Evolutionary conservation across 345 rosid genomes (phyloP).

Genomic region (Acer negundo): DNA sequence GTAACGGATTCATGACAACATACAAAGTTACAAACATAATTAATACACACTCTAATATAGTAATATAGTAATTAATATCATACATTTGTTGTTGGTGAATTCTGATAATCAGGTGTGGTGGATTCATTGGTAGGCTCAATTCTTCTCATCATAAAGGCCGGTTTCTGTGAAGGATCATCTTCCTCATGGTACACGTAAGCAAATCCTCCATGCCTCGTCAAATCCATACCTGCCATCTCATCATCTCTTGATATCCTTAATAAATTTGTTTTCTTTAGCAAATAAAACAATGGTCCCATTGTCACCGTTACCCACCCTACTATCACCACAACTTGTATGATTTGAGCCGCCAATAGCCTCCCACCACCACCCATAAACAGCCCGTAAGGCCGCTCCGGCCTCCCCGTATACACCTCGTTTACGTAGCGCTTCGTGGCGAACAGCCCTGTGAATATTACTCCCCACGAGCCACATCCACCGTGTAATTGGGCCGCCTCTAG

Average conservation of each 20-base stretch:
- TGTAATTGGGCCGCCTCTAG: constrained; percentile 80
- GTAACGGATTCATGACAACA: no score
- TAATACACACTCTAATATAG: no score
- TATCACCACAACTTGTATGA: constrained; percentile 58
- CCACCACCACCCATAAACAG: constrained; percentile 81
- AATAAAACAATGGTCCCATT: constrained; percentile 68
- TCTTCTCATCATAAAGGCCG: constrained; percentile 22
- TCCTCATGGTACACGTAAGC: constrained; percentile 76
- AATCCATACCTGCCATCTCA: constrained; percentile 83
- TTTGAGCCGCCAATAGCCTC: constrained; percentile 65
- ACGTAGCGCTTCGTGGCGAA: constrained; percentile 56
- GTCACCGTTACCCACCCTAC: constrained; percentile 73
- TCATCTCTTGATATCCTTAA: constrained; percentile 60
- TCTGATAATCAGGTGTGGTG: constrained; percentile 1
- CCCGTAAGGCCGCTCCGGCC: constrained; percentile 45
- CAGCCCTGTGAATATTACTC: constrained; percentile 66
- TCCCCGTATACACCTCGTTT: constrained; percentile 50
- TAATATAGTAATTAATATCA: neutral
- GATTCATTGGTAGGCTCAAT: constrained; percentile 34
- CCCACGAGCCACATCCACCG: constrained; percentile 89
- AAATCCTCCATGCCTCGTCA: constrained; percentile 77
- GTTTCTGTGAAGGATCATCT: constrained; percentile 28
- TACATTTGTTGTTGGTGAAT: neutral
- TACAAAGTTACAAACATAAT: no score
- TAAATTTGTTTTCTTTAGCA: constrained; percentile 50